Percentiles rank a stretch among this genome's conserved stretches.
phyloP scores from a whole-genome alignment of 768 basidiomycete genomes.

The Collybia nuda region DNA sequence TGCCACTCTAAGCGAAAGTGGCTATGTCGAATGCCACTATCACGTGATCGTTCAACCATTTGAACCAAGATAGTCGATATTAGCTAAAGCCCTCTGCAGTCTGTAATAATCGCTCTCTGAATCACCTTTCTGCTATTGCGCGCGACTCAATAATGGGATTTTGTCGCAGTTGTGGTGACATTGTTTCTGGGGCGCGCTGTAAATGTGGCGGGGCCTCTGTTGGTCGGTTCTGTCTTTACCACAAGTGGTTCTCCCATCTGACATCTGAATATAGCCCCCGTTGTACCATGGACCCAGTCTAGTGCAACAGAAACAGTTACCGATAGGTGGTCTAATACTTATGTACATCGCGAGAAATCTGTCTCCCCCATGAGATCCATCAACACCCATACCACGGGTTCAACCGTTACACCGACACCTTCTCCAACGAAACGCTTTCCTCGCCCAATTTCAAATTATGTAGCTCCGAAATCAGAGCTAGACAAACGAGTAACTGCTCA shows the following conservation, averaged over 20 bases:
- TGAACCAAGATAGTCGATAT: background rate
- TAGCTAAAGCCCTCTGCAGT: background rate
- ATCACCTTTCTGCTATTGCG: conserved; percentile 6
- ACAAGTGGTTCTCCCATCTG: background rate
- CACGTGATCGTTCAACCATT: background rate
- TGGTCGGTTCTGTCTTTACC: conserved; percentile 48
- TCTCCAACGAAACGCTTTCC: conserved; percentile 49
- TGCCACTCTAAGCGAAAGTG: background rate
- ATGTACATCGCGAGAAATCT: conserved; percentile 53
- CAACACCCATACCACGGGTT: conserved; percentile 16
- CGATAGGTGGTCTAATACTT: conserved; percentile 83
- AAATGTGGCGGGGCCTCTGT: conserved; percentile 80
- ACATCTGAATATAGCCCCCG: conserved; percentile 50
- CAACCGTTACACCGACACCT: conserved; percentile 15
- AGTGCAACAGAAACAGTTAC: conserved; percentile 39
- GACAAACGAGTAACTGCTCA: conserved; percentile 55
- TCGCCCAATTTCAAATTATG: conserved; percentile 35
- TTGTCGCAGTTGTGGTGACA: conserved; percentile 84
- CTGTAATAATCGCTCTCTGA: conserved; percentile 5
- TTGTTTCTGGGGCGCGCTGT: conserved; percentile 69
- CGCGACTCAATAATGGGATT: conserved; percentile 66
- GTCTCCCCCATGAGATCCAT: conserved; percentile 38
- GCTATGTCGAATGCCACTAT: too few relatives aligned
- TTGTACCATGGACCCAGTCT: conserved; percentile 61
- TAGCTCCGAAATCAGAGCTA: conserved; percentile 32